These are phyloP conservation scores for Trichophyton schoenleinii DNA, from an alignment of 2,329 filamentous ascomycete species.

Conservation along the genomic window DNA sequence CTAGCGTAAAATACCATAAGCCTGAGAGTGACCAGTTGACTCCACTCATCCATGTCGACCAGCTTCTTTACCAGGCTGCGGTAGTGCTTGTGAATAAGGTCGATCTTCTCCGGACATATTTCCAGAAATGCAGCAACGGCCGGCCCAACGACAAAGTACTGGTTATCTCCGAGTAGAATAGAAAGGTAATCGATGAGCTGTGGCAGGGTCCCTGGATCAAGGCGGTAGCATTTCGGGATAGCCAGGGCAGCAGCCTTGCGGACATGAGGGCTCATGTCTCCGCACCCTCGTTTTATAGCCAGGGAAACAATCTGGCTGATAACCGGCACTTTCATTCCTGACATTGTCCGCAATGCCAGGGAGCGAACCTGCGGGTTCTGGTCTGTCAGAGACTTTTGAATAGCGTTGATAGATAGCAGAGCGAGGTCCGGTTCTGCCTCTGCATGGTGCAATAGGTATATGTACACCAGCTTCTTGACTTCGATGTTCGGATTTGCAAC, in stretches of 20 bases:
- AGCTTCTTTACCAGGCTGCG: constrained; percentile 72
- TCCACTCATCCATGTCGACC: constrained; percentile 99
- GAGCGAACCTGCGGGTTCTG: constrained; percentile 80
- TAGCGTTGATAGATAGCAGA: constrained; percentile 93
- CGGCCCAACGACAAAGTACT: constrained; percentile 92
- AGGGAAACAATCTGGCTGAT: constrained; percentile 96
- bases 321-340: constrained; percentile 87
- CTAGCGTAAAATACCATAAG: constrained; percentile 76
- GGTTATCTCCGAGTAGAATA: constrained; percentile 70
- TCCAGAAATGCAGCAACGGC: constrained; percentile 83
- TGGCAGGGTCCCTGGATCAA: constrained; percentile 75
- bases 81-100: constrained; percentile 86
- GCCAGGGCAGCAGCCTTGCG: constrained; percentile 84
- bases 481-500: constrained; percentile 87
- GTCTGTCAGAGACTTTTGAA: constrained; percentile 93
- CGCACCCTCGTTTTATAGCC: constrained; percentile 85
- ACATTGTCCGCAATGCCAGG: constrained; percentile 91
- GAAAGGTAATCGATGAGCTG: constrained; percentile 73
- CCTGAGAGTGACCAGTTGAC: constrained; percentile 69
- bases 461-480: constrained; percentile 97
- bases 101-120: constrained; percentile 73
- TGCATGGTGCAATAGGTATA: constrained; percentile 92
- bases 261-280: constrained; percentile 89
- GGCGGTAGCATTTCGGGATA: constrained; percentile 87
- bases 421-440: constrained; percentile 93